Evolutionary conservation across 2,329 filamentous ascomycete genomes (phyloP), one percentile per base, ranked within the genome.

Genomic region (Xylaria sp.): DNA sequence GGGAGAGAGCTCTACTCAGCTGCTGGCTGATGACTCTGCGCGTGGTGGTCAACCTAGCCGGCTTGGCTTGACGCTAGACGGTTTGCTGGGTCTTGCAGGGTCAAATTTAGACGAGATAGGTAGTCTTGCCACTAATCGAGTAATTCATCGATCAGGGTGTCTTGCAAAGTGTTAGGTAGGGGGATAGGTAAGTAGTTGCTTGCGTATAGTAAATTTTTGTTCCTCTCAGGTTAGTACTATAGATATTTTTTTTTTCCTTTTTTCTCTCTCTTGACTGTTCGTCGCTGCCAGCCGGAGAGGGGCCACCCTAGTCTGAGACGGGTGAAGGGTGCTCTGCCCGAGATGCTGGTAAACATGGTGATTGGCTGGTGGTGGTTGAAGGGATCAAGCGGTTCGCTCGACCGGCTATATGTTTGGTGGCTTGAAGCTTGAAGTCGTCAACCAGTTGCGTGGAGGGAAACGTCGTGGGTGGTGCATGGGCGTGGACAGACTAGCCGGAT

Each of bases 1-100:
- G 17, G 17, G 68, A 69, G 71, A 69, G 72, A 72, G 72, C 69
- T 71, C 70, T 71, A 72, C 72, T 75, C 72, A 74, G 70, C 74
- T 75, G 70, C 71, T 71, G 72, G 72, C 67, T 70, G 68, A 70
- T 58, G 54, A 64, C 60, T 27, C 24, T 70, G 70, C 50, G 69
- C 62, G 65, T 63, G 67, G 42, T 69, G 67, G 72, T 67, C 65
- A 61, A 71, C 70, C 68, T 73, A 69, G 73, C 72, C 71, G 70
- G 62, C 67, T 68, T 70, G 68, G 71, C 65, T 70, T 61, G 58
- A 51, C 69, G 69, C 71, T 74, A 74, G 66, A 69, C 64, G 57
- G 70, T 62, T 69, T 71, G 67, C 69, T 73, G 73, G 71, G 70
- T 73, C 69, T 75, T 72, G 69, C 67, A 8, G 66, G 21, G 50